These are phyloP conservation scores for Sporothrix brunneoviolacea DNA, from an alignment of 2,329 filamentous ascomycete species.

Conservation along the genomic window DNA sequence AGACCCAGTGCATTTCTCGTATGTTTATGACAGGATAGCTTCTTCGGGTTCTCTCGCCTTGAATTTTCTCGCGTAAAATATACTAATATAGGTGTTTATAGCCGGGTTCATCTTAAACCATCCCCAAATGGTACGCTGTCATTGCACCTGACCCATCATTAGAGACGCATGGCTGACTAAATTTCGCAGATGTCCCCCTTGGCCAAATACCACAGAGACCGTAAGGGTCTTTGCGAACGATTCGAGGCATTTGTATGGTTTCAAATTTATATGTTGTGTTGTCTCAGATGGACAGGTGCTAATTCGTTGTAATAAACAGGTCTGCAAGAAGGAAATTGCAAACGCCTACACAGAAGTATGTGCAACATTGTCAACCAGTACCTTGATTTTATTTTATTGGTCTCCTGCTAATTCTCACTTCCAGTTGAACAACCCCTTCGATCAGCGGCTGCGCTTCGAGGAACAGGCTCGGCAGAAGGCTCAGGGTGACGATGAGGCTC, in stretches of 20 bases:
- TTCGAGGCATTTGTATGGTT: constrained; percentile 72
- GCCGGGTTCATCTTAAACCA: constrained; percentile 21
- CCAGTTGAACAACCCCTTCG: constrained; percentile 84
- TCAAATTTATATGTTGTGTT: too few relatives aligned
- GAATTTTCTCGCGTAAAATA: background rate
- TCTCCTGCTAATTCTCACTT: too few relatives aligned
- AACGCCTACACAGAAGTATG: constrained; percentile 81
- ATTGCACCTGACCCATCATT: constrained; percentile 28
- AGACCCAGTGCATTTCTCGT: constrained; percentile 62
- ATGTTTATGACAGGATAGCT: background rate
- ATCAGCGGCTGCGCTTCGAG: constrained; percentile 85
- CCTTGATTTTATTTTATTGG: background rate
- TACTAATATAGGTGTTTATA: constrained; percentile 4
- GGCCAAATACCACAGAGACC: constrained; percentile 85
- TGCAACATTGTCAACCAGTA: background rate
- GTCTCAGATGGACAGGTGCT: background rate
- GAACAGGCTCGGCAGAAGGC: constrained; percentile 95
- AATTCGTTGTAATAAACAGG: constrained; percentile 27
- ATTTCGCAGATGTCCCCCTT: constrained; percentile 70
- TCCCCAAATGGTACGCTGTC: constrained; percentile 28
- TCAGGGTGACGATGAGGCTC: constrained; percentile 94
- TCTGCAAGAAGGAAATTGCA: constrained; percentile 93
- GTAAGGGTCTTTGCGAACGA: constrained; percentile 83
- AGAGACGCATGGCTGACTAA: constrained; percentile 41
- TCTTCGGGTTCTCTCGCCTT: background rate